Percentiles rank a stretch among this genome's conserved stretches.
Conservation (phyloP, 192 early-diverging fungal genomes). For the Geranomyces michiganensis region DNA sequence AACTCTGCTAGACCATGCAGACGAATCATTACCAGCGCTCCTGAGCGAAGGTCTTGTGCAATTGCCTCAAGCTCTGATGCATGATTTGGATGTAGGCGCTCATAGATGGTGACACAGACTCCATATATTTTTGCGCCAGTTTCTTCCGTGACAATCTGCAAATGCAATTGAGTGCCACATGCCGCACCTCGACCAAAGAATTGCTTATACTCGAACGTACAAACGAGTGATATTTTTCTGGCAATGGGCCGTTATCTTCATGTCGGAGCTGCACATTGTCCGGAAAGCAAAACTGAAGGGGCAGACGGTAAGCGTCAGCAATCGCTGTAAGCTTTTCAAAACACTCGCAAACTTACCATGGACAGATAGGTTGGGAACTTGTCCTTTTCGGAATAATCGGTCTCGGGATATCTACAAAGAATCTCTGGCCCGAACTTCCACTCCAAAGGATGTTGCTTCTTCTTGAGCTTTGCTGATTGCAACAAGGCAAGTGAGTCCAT, state of each 20-base stretch:
- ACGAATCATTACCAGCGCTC: slow-evolving; percentile 35
- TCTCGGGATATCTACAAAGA: slow-evolving; percentile 46
- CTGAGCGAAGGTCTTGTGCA: slow-evolving; percentile 37
- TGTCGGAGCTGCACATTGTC: slow-evolving; percentile 46
- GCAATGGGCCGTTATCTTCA: slow-evolving; percentile 38
- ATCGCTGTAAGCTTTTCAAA: neutral
- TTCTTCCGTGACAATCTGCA: slow-evolving; percentile 50
- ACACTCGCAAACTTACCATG: slow-evolving; percentile 37
- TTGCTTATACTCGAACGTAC: slow-evolving; percentile 27
- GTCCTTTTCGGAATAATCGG: slow-evolving; percentile 43
- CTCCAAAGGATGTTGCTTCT: slow-evolving; percentile 46
- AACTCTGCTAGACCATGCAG: neutral
- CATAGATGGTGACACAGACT: slow-evolving; percentile 49
- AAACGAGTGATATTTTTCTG: slow-evolving; percentile 56
- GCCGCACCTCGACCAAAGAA: neutral
- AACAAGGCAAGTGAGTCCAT: slow-evolving; percentile 7
- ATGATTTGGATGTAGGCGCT: slow-evolving; percentile 35
- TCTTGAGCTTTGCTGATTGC: slow-evolving; percentile 33
- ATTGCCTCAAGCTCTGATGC: slow-evolving; percentile 41
- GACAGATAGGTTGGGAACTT: slow-evolving; percentile 45
- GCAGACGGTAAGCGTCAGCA: neutral
- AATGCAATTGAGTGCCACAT: neutral
- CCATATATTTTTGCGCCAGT: slow-evolving; percentile 49
- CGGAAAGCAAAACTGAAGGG: slow-evolving; percentile 56
- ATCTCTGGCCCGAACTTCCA: slow-evolving; percentile 42